Evolutionary conservation across 306 rosid species (phyloP), one percentile per base, ranked within the genome.

Genomic region (Morella rubra): DNA sequence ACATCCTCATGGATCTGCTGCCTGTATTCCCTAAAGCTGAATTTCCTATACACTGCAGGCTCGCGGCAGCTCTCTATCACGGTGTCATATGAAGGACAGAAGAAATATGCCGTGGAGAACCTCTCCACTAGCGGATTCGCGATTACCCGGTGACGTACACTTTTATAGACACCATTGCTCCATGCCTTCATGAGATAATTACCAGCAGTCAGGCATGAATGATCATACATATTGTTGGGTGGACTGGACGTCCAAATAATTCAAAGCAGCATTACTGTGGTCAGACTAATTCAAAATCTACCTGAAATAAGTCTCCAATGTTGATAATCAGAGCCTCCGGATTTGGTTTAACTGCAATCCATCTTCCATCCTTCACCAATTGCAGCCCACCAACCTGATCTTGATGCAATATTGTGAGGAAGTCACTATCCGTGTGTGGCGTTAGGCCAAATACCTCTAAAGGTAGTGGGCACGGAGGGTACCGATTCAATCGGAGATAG

Each of bases 251-350:
- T 68, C 12, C 24, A 50, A 58, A 49, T 56, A 67, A 51, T 41
- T 59, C 45, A 58, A 52, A 60, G 9, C n/a, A n/a, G n/a, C 37
- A 32, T 32, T 32, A 32, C 3, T 32, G 37, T 2, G 37, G 37
- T 32, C 3, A 32, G 0, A 32, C 37, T 2, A 32, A 32, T 32
- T 32, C 41, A 6, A 44, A 56, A 8, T 9, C 11, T 77, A 89
- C 98, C 98, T 95, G 98, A 86, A 95, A 91, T 32, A 95, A 82
- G 81, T 95, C 98, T 18, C 98, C 98, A 47, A 95, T 89, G 89
- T 95, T 95, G 73, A 95, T 75, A 24, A 92, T 86, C 13, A 95
- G 90, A 20, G 97, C 96, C 40, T 89, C 81, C 3, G 91, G 92
- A 69, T 90, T 92, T 60, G 98, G 98, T 75, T 92, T 95, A 22